Percentiles rank a stretch among this genome's conserved stretches.
Evolutionary conservation across 371 early-diverging fungal genomes (phyloP).

Genomic region (Mucor circinelloides): DNA sequence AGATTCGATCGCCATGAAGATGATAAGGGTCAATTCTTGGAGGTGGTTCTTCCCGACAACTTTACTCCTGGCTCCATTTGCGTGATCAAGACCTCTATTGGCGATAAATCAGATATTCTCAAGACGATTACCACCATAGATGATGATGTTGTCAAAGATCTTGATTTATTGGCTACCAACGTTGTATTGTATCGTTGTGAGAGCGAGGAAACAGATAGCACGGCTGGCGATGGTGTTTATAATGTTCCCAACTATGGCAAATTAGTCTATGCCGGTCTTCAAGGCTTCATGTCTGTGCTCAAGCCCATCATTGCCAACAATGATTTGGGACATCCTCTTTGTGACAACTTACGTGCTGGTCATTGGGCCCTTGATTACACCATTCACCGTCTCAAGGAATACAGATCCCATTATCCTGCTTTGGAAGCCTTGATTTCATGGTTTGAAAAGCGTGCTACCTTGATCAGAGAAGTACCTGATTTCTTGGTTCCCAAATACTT

Average conservation of each 20-base stretch:
- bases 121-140: constrained; percentile 46
- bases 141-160: constrained; percentile 41
- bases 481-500: constrained; percentile 94
- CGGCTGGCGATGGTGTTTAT: constrained; percentile 78
- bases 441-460: constrained; percentile 70
- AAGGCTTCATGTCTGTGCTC: constrained; percentile 87
- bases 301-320: constrained; percentile 77
- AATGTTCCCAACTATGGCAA: constrained; percentile 82
- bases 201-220: constrained; percentile 81
- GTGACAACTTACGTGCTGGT: constrained; percentile 86
- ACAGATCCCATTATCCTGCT: constrained; percentile 27
- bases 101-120: constrained; percentile 49
- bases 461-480: constrained; percentile 74
- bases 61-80: constrained; percentile 78
- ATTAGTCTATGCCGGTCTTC: constrained; percentile 88
- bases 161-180: constrained; percentile 76
- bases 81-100: constrained; percentile 65
- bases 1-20: constrained; percentile 45
- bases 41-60: constrained; percentile 58
- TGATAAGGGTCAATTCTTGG: constrained; percentile 59
- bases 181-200: constrained; percentile 83
- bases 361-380: constrained; percentile 92
- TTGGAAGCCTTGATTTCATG: constrained; percentile 60
- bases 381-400: constrained; percentile 69
- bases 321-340: constrained; percentile 93